phyloP scores from a whole-genome alignment of 2,329 filamentous ascomycete genomes.

The Coleophoma cylindrospora region DNA sequence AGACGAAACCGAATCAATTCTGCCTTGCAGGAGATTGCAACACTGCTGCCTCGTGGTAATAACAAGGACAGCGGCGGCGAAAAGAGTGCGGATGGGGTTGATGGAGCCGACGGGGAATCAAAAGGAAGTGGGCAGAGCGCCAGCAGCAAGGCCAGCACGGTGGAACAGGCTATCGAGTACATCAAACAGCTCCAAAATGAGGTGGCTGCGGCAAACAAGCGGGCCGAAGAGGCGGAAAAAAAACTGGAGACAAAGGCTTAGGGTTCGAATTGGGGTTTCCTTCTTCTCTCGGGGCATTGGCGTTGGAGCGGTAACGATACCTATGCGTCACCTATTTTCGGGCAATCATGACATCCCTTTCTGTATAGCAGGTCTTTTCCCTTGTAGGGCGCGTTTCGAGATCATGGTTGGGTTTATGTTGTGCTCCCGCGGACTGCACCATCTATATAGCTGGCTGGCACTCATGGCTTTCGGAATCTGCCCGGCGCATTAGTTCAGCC shows the following conservation, averaged over 20 bases:
- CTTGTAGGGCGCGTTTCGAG: too few relatives aligned
- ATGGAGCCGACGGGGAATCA: conserved; percentile 37
- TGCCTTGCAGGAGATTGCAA: conserved; percentile 86
- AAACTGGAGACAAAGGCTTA: conserved; percentile 9
- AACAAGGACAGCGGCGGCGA: conserved; percentile 31
- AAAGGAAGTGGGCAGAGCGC: conserved; percentile 45
- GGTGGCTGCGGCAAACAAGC: conserved; percentile 56
- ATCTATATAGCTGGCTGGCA: too few relatives aligned
- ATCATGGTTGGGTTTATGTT: too few relatives aligned
- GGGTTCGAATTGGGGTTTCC: not conserved
- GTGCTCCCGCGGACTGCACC: too few relatives aligned
- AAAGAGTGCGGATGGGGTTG: conserved; percentile 35
- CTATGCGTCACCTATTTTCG: not conserved
- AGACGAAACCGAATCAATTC: conserved; percentile 92
- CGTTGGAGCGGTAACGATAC: not conserved
- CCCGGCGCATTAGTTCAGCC: too few relatives aligned
- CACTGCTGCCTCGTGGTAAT: conserved; percentile 63
- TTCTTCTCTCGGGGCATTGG: not conserved
- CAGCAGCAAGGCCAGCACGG: conserved; percentile 91
- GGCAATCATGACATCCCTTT: too few relatives aligned
- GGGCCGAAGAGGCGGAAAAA: conserved; percentile 39
- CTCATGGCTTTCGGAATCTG: too few relatives aligned
- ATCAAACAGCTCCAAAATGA: conserved; percentile 81
- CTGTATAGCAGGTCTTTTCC: too few relatives aligned
- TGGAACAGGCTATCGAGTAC: conserved; percentile 95